Evolutionary conservation across 75 land plant genomes (phyloP).

Genomic region (Cupressus sempervirens): DNA sequence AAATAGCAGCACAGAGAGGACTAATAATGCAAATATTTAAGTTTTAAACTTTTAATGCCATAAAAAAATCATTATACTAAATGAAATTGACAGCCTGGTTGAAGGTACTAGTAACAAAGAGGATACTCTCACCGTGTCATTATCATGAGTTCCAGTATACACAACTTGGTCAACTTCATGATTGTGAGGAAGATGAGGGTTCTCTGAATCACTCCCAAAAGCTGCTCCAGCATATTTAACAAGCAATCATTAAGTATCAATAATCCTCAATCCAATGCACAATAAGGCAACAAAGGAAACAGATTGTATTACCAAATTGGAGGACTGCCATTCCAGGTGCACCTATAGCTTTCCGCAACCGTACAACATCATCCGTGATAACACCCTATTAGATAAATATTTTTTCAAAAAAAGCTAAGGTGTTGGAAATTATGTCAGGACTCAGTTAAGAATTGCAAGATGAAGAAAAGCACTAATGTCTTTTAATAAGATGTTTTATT

Average conservation of each 20-base stretch:
- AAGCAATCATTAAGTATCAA: not conserved
- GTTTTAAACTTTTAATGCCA: not conserved
- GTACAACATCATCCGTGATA: slow-evolving; percentile 86
- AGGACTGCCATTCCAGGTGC: slow-evolving; percentile 99
- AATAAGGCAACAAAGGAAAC: not conserved
- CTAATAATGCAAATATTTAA: not conserved
- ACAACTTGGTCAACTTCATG: slow-evolving; percentile 91
- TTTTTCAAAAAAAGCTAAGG: no score
- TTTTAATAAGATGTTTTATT: not conserved
- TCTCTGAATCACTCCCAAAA: slow-evolving; percentile 67
- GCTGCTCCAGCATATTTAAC: slow-evolving; percentile 28
- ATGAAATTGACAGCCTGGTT: not conserved
- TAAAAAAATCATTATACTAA: not conserved
- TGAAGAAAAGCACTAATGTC: not conserved
- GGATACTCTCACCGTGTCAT: slow-evolving; percentile 67
- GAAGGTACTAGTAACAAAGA: not conserved
- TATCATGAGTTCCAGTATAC: slow-evolving; percentile 96
- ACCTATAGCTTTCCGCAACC: slow-evolving; percentile 67
- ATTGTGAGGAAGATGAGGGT: slow-evolving; percentile 92
- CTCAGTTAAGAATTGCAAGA: not conserved
- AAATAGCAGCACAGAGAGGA: not conserved
- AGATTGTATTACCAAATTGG: slow-evolving; percentile 68
- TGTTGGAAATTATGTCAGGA: not conserved
- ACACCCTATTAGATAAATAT: slow-evolving; percentile 58
- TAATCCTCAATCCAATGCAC: not conserved